Evolutionary conservation across 306 rosid species (phyloP), one percentile per base, ranked within the genome.

Genomic region (Fragaria ananassa): DNA sequence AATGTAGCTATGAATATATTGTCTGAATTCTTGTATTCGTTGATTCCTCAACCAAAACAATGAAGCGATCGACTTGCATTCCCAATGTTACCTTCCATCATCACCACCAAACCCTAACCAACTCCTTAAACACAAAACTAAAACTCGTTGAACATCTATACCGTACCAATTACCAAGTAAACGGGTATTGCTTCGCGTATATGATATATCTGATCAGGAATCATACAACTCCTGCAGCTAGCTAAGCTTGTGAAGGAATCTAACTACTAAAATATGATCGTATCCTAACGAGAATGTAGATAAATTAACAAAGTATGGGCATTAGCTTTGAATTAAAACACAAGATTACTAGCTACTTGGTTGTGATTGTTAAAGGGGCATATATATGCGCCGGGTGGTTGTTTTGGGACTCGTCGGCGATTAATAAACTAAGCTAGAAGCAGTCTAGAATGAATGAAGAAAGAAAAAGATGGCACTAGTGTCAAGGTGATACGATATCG

Each of bases 391-490:
- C 68, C 44, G 42, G 47, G 23, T 34, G 23, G 45, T 63, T 63
- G 44, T 34, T 63, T 63, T 15, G 23, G 68, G 68, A 17, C 68
- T 63, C n/a, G 68, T 31, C 68, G 68, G 68, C 21, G 68, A 62
- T 62, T 62, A 58, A 58, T 58, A 29, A 62, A 62, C 42, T 6
- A 62, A 31, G 68, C 66, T 27, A 29, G n/a, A 34, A 14, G 47
- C 44, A 41, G 68, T 63, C 42, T 8, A 8, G 41, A 63, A 29
- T 31, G 42, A 62, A 34, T 13, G 4, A 35, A 34, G 69, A 60
- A 65, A 65, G 42, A 8, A 17, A 10, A 10, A 8, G 44, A 34
- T 25, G 81, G 76, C 76, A 78, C 79, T n/a, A 74, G 53, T 37
- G 53, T 69, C 69, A 13, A 47, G 21, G 72, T 29, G 15, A 70